Percentiles rank a stretch among this genome's conserved stretches.
Evolutionary conservation across 169 alveolate species (phyloP).

Genomic region (Babesia caballi): DNA sequence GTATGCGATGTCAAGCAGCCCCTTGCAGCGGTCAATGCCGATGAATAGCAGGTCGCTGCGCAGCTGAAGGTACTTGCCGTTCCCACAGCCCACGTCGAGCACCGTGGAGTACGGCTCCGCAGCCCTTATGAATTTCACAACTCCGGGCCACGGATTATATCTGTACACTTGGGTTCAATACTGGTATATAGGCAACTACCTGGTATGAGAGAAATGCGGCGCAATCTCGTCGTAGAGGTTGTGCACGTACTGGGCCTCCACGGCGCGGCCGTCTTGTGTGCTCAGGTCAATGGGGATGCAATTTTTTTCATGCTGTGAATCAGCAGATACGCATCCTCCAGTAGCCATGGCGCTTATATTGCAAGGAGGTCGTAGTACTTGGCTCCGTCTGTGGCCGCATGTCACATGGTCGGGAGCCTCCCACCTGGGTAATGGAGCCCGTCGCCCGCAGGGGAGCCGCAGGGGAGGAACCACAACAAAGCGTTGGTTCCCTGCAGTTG

Average conservation of each 20-base stretch:
- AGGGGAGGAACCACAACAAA: constrained; percentile 49
- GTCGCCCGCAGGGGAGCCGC: constrained; percentile 53
- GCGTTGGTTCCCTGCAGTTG: constrained; percentile 33
- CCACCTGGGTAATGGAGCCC: constrained; percentile 42
- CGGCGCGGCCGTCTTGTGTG: neutral
- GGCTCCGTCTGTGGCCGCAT: constrained; percentile 7
- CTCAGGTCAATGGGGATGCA: constrained; percentile 25
- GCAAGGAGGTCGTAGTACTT: neutral
- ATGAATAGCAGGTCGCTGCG: constrained; percentile 66
- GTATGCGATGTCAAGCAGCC: constrained; percentile 77
- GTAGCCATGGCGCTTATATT: neutral
- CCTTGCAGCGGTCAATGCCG: constrained; percentile 88
- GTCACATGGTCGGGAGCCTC: neutral
- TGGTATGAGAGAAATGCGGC: constrained; percentile 61
- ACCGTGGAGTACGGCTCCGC: constrained; percentile 84
- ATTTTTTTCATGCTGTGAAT: constrained; percentile 14
- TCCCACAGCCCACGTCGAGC: constrained; percentile 97
- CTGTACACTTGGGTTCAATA: constrained; percentile 44
- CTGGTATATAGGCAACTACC: constrained; percentile 4
- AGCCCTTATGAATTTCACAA: constrained; percentile 82
- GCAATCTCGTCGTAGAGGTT: constrained; percentile 38
- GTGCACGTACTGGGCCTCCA: constrained; percentile 50
- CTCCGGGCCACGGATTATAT: constrained; percentile 96
- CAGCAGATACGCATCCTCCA: neutral
- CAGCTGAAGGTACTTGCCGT: constrained; percentile 91